Evolutionary conservation across 305 asterid genomes (phyloP), one percentile per base, ranked within the genome.

Genomic region (Salvia sclarea): DNA sequence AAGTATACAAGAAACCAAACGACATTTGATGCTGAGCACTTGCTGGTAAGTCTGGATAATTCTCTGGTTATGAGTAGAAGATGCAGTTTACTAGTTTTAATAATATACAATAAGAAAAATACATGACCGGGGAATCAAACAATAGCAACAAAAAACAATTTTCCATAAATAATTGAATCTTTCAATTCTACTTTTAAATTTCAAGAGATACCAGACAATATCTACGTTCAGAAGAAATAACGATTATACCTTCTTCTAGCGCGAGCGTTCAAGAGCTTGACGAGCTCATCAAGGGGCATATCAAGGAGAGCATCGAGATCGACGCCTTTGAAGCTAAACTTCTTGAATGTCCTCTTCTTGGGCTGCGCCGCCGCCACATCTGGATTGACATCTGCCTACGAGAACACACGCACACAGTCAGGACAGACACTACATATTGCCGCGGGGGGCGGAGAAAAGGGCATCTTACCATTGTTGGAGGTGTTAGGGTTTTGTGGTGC

Each of bases 251-350:
- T 89, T 83, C 98, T 84, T 38, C 98, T 83, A 60, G 90, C 85
- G 20, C 98, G 95, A 25, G 98, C 92, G 66, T 55, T 49, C 71
- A 86, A 82, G 31, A 86, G 88, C 86, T 85, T 86, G 21, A 88
- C 95, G 67, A 89, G 92, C 41, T 85, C 95, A 35, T 92, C 98
- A 0, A 88, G 83, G 47, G 92, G 77, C 95, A 91, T 86, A 43
- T 91, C 98, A 49, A 91, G 95, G 30, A 92, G 88, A 1, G 96
- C 82, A 77, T 89, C 97, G 74, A 92, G 97, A 77, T 92, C 98
- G 0, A 90, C 96, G 1, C 98, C 97, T 57, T 92, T 81, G 88
- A 82, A 92, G 72, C 88, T 86, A 72, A 92, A 85, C 86, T 91
- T 91, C 91, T 91, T 89, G 69, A 91, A 91, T 72, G 95, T 87